Conservation (phyloP, 2,329 filamentous ascomycete genomes). For the Cladobotryum mycophilum region DNA sequence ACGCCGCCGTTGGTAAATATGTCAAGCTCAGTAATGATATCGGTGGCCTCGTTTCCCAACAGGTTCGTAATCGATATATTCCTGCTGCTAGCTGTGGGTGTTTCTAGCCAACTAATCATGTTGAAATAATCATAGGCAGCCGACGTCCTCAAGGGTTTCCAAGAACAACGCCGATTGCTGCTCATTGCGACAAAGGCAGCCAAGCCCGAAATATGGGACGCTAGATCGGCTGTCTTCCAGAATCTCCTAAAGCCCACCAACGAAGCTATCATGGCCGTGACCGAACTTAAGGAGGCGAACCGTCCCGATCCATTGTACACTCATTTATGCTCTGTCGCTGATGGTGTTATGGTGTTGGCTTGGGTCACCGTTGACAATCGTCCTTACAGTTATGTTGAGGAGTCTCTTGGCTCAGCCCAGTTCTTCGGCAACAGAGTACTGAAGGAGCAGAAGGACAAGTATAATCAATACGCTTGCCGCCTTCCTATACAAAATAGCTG, state of each 20-base stretch:
- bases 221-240: conserved; percentile 59
- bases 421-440: conserved; percentile 94
- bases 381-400: conserved; percentile 78
- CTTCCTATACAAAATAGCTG: conserved; percentile 8
- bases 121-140: conserved; percentile 33
- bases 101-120: neutral
- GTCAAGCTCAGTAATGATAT: conserved; percentile 70
- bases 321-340: conserved; percentile 79
- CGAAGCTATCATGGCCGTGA: conserved; percentile 70
- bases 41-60: conserved; percentile 71
- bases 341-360: conserved; percentile 81
- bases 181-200: conserved; percentile 84
- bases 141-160: conserved; percentile 60
- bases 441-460: conserved; percentile 77
- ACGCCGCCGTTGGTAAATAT: conserved; percentile 68
- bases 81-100: neutral
- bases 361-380: conserved; percentile 85
- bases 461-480: conserved; percentile 11
- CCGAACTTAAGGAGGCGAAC: conserved; percentile 75
- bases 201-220: conserved; percentile 67
- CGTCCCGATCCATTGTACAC: conserved; percentile 68
- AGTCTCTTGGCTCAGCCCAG: conserved; percentile 76
- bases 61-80: conserved; percentile 46
- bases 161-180: conserved; percentile 80
- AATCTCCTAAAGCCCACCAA: conserved; percentile 84